Conservation (phyloP, 768 basidiomycete species). For the Amanita fuliginea region DNA sequence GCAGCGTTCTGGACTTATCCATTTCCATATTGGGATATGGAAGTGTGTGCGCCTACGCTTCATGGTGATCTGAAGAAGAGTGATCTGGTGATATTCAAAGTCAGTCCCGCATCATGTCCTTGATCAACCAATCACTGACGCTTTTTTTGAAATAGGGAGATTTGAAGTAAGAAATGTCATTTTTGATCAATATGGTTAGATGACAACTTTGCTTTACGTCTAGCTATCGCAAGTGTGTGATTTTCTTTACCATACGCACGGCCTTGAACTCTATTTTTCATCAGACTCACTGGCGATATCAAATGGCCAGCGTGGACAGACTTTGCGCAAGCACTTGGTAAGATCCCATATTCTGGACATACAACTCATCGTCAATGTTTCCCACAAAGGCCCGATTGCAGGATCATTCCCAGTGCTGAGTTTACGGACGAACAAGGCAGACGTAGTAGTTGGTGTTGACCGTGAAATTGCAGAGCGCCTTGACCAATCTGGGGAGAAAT, state of each 20-base stretch:
- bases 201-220: background rate
- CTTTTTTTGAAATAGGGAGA: conserved; percentile 46
- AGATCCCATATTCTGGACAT: conserved; percentile 10
- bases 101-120: conserved; percentile 13
- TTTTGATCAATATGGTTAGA: background rate
- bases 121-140: background rate
- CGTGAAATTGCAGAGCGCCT: conserved; percentile 58
- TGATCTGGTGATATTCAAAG: conserved; percentile 80
- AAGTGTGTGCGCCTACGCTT: conserved; percentile 36
- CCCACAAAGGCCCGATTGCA: conserved; percentile 53
- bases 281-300: conserved; percentile 83
- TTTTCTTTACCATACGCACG: background rate
- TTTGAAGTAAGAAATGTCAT: conserved; percentile 56
- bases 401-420: conserved; percentile 76
- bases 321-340: conserved; percentile 65
- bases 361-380: conserved; percentile 1
- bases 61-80: conserved; percentile 41
- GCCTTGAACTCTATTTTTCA: background rate
- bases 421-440: conserved; percentile 90
- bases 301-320: conserved; percentile 77
- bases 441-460: conserved; percentile 78
- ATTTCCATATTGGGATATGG: conserved; percentile 70
- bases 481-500: conserved; percentile 54
- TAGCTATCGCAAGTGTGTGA: conserved; percentile 75
- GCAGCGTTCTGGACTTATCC: conserved; percentile 66